Conservation (phyloP, 306 rosid species). For the Mucuna pruriens region DNA sequence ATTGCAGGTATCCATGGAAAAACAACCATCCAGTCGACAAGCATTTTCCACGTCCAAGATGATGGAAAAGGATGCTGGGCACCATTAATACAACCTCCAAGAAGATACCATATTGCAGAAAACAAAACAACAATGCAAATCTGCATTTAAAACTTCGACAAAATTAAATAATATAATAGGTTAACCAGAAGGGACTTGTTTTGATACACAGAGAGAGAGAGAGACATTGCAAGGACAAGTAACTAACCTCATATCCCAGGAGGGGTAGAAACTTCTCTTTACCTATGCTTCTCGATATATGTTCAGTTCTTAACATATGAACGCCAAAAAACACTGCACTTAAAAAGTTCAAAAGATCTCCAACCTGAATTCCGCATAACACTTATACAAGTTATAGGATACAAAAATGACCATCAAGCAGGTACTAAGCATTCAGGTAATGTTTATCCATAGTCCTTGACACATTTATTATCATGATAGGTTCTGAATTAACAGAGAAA, state of each 20-base stretch:
- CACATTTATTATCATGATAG: not conserved
- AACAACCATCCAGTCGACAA: constrained; percentile 57
- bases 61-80: constrained; percentile 46
- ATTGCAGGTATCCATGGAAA: constrained; percentile 89
- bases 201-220: not conserved
- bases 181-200: not conserved
- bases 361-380: constrained; percentile 50
- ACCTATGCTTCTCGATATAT: constrained; percentile 63
- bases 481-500: not conserved
- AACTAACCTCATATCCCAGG: constrained; percentile 73
- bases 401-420: not conserved
- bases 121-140: constrained; percentile 63
- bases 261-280: constrained; percentile 67
- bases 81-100: constrained; percentile 55
- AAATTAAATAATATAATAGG: constrained; percentile 13
- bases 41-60: constrained; percentile 57
- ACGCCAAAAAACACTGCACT: constrained; percentile 78
- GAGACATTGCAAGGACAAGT: constrained; percentile 11
- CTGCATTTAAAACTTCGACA: constrained; percentile 45
- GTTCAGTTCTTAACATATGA: constrained; percentile 84
- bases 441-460: not conserved
- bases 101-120: constrained; percentile 64
- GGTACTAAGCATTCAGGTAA: not conserved
- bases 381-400: constrained; percentile 4
- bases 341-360: constrained; percentile 74